Percentiles rank a stretch among this genome's conserved stretches.
phyloP scores from a whole-genome alignment of 331 rosid genomes.

The Pyrus hybrid region DNA sequence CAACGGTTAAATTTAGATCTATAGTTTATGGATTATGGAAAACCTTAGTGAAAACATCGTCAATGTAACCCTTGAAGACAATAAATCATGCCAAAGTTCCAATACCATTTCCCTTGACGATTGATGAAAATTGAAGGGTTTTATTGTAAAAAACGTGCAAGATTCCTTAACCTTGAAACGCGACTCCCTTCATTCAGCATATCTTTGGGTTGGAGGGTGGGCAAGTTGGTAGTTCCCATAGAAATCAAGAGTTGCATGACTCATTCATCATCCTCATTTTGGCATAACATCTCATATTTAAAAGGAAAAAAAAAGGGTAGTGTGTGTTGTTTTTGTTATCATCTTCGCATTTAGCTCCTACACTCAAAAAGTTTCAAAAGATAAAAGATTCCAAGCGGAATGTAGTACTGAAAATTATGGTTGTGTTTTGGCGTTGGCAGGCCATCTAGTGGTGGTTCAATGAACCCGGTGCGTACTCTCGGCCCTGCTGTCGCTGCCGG shows the following conservation, averaged over 20 bases:
- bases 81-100: no score
- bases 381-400: neutral
- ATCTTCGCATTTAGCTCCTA: neutral
- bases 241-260: neutral
- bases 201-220: neutral
- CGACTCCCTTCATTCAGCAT: no score
- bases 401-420: neutral
- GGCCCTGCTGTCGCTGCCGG: constrained; percentile 91
- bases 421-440: neutral
- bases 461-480: constrained; percentile 85
- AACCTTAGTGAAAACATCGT: no score
- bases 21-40: no score
- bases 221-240: neutral
- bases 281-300: neutral
- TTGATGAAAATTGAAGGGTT: no score
- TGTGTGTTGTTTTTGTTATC: neutral
- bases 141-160: no score
- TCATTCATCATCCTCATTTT: neutral
- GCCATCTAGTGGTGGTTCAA: constrained; percentile 39
- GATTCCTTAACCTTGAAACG: no score
- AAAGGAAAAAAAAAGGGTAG: no score
- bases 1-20: no score
- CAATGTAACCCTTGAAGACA: no score
- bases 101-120: no score
- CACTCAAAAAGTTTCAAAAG: neutral